Evolutionary conservation across 2,329 filamentous ascomycete genomes (phyloP), one percentile per base, ranked within the genome.

Genomic region (Beauveria asiatica): DNA sequence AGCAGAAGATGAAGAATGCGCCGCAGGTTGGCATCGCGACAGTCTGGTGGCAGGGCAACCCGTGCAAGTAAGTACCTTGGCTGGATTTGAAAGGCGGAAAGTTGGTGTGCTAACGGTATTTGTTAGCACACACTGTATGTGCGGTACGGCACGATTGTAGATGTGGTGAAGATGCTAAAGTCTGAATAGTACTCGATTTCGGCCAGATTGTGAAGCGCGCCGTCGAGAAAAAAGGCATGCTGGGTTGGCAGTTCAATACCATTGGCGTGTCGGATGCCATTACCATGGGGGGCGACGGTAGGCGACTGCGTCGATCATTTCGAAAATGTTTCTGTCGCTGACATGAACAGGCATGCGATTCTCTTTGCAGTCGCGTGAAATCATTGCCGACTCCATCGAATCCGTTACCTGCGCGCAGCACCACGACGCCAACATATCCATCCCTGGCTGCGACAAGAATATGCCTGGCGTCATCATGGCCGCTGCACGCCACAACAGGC

Each of bases 41-140:
- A 5, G 90, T 97, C 5, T 97, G 92, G 92, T 97, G 92, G 92
- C 92, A 97, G 75, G 93, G 93, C 30, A 97, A 97, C 71, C 90
- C 93, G 42, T 97, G 92, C 84, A 96, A 96, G 87, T 90, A 74
- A 76, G 86, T 81, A 9, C 3, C 8, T 30, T 16, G 4, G 3
- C 21, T 16, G 33, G 10, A 9, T 1, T 10, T 5, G 9, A 11
- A 16, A 13, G 11, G 33, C 11, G n/a, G 16, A 39, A 19, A 2
- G 17, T 19, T 33, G 25, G 53, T 25, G n/a, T 21, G 21, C 56
- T 56, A 37, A 59, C 49, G 5, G 10, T 19, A 10, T 3, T 17
- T 37, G 33, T 2, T 33, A 77, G 75, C 65, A 77, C 73, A 39
- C 75, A 78, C 67, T 69, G 75, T 78, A 66, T 72, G 73, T 72